Evolutionary conservation across 2,329 filamentous ascomycete genomes (phyloP), one percentile per base, ranked within the genome.

Genomic region (Chaetomium sp.): DNA sequence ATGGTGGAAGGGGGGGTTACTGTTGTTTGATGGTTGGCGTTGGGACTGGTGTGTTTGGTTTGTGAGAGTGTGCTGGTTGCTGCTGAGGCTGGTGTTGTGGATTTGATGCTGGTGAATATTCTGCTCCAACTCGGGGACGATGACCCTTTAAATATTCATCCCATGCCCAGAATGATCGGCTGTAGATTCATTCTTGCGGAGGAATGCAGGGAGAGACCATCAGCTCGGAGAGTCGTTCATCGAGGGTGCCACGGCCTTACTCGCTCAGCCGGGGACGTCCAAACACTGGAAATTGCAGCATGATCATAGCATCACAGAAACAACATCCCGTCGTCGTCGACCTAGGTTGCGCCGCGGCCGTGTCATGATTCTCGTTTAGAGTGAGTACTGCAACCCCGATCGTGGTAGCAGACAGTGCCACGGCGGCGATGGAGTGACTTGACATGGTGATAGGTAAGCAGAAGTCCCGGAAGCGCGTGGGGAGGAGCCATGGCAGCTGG

Each of bases 91-190:
- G 29, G n/a, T 42, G 57, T 2, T 60, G 21, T 29, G 23, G 13
- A 29, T 54, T n/a, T 54, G 45, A 35, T 55, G 58, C 29, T 60
- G 55, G 55, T n/a, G 47, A 51, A 16, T 25, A 21, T 29, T 45
- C 10, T 42, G 19, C 35, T 56, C 10, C 38, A 23, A 47, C 27
- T 25, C n/a, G 23, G 35, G 50, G 59, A 5, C 1, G 10, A 25
- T 2, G 12, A 2, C 51, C 27, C 51, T 47, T 62, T 62, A 62
- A 61, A 16, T 62, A 42, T 42, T 45, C 49, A 31, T 53, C 19
- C n/a, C n/a, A 25, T 29, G 21, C 4, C 49, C 49, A 10, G 10
- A 21, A 4, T 21, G 6, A 16, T 23, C n/a, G 31, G 10, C 4
- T 23, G 33, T 38, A n/a, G 23, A 54, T 3, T 19, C 21, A 21